These are phyloP conservation scores for Spiraea crenata DNA, from an alignment of 331 rosid genomes.

Conservation along the genomic window DNA sequence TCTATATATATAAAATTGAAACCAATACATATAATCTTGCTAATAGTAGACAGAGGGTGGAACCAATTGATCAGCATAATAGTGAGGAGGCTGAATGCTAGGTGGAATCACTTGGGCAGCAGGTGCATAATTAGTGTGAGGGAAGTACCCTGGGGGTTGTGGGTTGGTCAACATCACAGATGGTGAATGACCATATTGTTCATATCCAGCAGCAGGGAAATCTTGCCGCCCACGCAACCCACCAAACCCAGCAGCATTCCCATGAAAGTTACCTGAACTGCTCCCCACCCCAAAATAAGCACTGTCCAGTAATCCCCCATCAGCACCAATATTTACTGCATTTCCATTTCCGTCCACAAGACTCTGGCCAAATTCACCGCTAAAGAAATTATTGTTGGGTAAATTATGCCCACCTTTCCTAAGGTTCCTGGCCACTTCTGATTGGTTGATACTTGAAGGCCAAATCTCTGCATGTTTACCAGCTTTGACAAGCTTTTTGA, in stretches of 20 bases:
- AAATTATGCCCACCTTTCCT: conserved; percentile 5
- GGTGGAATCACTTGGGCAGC: background rate
- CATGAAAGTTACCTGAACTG: background rate
- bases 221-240: conserved; percentile 24
- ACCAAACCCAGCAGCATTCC: conserved; percentile 22
- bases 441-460: conserved; percentile 32
- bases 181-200: conserved; percentile 16
- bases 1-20: background rate
- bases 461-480: conserved; percentile 65
- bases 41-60: background rate
- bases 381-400: conserved; percentile 13
- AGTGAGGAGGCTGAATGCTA: background rate
- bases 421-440: conserved; percentile 16
- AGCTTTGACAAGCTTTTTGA: conserved; percentile 40
- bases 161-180: background rate
- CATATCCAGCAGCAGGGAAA: background rate
- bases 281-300: conserved; percentile 5
- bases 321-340: background rate
- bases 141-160: background rate
- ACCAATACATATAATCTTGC: background rate
- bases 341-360: conserved; percentile 8
- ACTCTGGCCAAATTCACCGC: conserved; percentile 17
- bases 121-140: background rate
- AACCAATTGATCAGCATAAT: too few relatives aligned
- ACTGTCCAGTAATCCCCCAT: conserved; percentile 12